Percentiles rank a stretch among this genome's conserved stretches.
phyloP scores from a whole-genome alignment of 176 grass and related monocot genomes.

The Poa annua region DNA sequence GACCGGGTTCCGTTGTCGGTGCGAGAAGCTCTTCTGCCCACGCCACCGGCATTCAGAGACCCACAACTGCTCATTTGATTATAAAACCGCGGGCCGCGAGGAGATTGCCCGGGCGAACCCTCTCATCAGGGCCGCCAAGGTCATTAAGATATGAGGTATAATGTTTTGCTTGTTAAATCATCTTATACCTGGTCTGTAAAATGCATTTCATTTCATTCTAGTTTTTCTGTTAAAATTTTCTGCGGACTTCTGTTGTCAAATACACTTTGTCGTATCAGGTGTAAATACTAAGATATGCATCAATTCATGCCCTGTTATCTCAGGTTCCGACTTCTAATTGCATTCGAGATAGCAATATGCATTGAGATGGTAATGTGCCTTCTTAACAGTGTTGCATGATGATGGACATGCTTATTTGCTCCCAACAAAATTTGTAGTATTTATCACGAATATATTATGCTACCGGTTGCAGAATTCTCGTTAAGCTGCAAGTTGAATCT shows the following conservation, averaged over 20 bases:
- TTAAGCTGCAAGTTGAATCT: constrained; percentile 1
- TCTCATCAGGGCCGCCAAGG: constrained; percentile 52
- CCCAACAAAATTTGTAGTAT: neutral
- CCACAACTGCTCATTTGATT: constrained; percentile 58
- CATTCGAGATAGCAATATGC: neutral
- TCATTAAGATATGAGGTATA: constrained; percentile 66
- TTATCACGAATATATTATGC: neutral
- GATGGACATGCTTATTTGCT: constrained; percentile 1
- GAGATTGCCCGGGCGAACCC: constrained; percentile 53
- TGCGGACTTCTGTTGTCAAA: neutral
- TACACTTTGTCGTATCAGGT: neutral
- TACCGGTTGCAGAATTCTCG: neutral
- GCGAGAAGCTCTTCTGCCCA: constrained; percentile 50
- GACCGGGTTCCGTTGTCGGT: constrained; percentile 48
- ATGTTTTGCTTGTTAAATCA: neutral
- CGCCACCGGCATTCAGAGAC: constrained; percentile 53
- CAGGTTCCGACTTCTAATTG: neutral
- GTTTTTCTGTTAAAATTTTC: neutral
- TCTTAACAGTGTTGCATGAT: neutral
- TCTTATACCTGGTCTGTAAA: neutral
- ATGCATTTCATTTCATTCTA: neutral
- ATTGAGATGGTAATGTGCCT: neutral
- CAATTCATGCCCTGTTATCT: neutral
- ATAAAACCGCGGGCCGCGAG: constrained; percentile 42
- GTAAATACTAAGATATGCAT: constrained; percentile 1